A percentile compares a stretch with the other conserved stretches of the same genome.
These are phyloP conservation scores for Phytophthora cactorum DNA, from an alignment of 352 stramenopile species.

Conservation along the genomic window DNA sequence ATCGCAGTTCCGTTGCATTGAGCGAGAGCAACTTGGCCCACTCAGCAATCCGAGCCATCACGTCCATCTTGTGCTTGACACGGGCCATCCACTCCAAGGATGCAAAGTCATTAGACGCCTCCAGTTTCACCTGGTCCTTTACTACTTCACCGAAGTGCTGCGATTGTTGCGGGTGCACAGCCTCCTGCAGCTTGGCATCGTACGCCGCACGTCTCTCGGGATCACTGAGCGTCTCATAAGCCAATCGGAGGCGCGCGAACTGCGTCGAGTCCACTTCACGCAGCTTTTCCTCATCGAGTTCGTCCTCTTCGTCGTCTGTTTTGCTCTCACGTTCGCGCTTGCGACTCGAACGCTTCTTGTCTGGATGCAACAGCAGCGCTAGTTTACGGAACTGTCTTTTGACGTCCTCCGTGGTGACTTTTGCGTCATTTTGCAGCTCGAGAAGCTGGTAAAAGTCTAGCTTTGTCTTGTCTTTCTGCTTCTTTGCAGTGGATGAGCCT, in stretches of 20 bases:
- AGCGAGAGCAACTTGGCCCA: slow-evolving; percentile 73
- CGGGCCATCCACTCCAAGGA: slow-evolving; percentile 85
- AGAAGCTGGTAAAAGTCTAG: slow-evolving; percentile 76
- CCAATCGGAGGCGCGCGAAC: slow-evolving; percentile 70
- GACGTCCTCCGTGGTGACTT: slow-evolving; percentile 51
- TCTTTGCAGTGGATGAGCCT: slow-evolving; percentile 14
- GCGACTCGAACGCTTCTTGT: slow-evolving; percentile 51
- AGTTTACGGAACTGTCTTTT: slow-evolving; percentile 76
- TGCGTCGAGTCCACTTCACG: slow-evolving; percentile 44
- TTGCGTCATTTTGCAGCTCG: slow-evolving; percentile 34
- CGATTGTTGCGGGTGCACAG: slow-evolving; percentile 14
- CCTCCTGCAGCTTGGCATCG: slow-evolving; percentile 53
- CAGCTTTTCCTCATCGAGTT: slow-evolving; percentile 14
- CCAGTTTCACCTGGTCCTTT: slow-evolving; percentile 67
- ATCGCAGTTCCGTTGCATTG: slow-evolving; percentile 69
- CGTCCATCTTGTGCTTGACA: slow-evolving; percentile 88
- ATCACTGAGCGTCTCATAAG: slow-evolving; percentile 81
- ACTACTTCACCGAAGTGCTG: slow-evolving; percentile 36
- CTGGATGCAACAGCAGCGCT: slow-evolving; percentile 69
- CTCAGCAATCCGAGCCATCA: slow-evolving; percentile 79
- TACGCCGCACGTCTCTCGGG: slow-evolving; percentile 58
- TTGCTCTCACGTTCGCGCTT: slow-evolving; percentile 10
- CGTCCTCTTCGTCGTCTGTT: slow-evolving; percentile 9
- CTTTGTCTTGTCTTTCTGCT: slow-evolving; percentile 40
- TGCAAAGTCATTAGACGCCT: slow-evolving; percentile 76